Evolutionary conservation across 2,329 filamentous ascomycete species (phyloP).

Genomic region (Chaetomium olivaceum): DNA sequence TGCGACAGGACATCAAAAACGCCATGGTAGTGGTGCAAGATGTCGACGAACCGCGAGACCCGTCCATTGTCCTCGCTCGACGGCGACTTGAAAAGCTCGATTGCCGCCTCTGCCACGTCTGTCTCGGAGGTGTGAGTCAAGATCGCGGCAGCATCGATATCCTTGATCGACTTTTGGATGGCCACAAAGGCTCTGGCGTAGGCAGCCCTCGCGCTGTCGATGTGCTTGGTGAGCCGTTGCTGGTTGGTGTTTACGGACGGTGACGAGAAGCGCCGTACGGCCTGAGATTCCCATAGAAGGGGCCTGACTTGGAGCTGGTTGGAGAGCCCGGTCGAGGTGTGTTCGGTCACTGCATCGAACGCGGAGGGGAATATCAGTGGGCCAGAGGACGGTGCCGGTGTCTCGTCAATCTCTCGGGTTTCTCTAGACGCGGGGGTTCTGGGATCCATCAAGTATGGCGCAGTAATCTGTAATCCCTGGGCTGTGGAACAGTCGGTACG

Average conservation of each 20-base stretch:
- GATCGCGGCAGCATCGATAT: constrained; percentile 22
- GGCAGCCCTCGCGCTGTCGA: constrained; percentile 27
- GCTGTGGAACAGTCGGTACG: neutral
- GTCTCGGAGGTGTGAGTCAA: constrained; percentile 24
- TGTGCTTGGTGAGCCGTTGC: constrained; percentile 13
- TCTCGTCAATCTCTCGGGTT: neutral
- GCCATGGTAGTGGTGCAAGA: constrained; percentile 28
- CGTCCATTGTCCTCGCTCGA: constrained; percentile 11
- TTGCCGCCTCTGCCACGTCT: constrained; percentile 29
- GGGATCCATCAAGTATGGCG: constrained; percentile 16
- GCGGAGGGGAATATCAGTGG: constrained; percentile 10
- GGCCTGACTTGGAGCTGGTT: neutral
- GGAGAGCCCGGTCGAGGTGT: constrained; percentile 8
- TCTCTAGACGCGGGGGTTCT: neutral
- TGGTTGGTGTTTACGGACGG: constrained; percentile 25
- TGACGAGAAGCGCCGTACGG: constrained; percentile 33
- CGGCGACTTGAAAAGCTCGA: constrained; percentile 25
- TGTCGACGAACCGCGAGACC: constrained; percentile 30
- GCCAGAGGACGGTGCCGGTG: neutral
- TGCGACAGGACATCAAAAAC: constrained; percentile 36
- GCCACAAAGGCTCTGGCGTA: constrained; percentile 29
- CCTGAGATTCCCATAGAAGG: constrained; percentile 11
- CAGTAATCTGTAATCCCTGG: neutral
- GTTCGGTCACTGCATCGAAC: constrained; percentile 7
- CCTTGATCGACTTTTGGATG: constrained; percentile 25